A percentile compares a stretch with the other conserved stretches of the same genome.
Conservation (phyloP, 768 basidiomycete genomes). For the Agrocybe chaxingu region DNA sequence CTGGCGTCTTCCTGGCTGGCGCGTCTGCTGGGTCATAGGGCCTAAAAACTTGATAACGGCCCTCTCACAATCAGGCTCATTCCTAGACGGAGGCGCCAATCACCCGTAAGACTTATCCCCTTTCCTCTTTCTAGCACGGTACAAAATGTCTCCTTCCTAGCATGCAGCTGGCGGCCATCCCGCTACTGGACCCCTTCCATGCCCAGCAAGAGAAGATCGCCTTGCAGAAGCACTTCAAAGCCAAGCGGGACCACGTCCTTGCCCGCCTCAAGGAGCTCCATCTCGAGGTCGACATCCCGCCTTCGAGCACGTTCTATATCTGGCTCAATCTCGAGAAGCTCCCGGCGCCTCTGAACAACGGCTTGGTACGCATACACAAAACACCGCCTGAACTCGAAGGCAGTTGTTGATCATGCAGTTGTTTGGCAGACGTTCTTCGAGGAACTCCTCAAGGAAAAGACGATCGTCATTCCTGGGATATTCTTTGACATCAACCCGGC, state of each 20-base stretch:
- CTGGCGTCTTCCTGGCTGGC: slow-evolving; percentile 94
- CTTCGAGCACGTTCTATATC: slow-evolving; percentile 87
- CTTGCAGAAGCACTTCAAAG: slow-evolving; percentile 87
- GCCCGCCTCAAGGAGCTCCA: slow-evolving; percentile 74
- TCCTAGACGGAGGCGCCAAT: slow-evolving; percentile 93
- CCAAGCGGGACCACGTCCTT: slow-evolving; percentile 88
- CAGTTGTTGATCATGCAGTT: too few relatives aligned
- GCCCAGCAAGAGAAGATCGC: slow-evolving; percentile 77
- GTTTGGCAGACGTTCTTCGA: slow-evolving; percentile 80
- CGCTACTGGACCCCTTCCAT: slow-evolving; percentile 69
- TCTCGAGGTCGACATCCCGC: slow-evolving; percentile 74
- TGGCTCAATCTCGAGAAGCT: slow-evolving; percentile 86
- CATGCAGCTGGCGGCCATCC: slow-evolving; percentile 85
- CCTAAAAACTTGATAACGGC: slow-evolving; percentile 88
- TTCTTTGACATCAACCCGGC: slow-evolving; percentile 85
- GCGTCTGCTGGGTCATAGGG: slow-evolving; percentile 90
- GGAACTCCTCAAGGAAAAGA: slow-evolving; percentile 85
- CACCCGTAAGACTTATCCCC: slow-evolving; percentile 62
- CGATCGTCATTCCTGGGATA: slow-evolving; percentile 88
- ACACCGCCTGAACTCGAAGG: too few relatives aligned
- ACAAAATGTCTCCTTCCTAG: slow-evolving; percentile 28
- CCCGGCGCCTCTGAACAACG: slow-evolving; percentile 82
- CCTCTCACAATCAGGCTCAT: slow-evolving; percentile 90
- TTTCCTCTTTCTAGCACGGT: background rate
- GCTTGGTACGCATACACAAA: slow-evolving; percentile 48